Conservation (phyloP, 1,284 basidiomycete species). For the Rhodotorula sp. region DNA sequence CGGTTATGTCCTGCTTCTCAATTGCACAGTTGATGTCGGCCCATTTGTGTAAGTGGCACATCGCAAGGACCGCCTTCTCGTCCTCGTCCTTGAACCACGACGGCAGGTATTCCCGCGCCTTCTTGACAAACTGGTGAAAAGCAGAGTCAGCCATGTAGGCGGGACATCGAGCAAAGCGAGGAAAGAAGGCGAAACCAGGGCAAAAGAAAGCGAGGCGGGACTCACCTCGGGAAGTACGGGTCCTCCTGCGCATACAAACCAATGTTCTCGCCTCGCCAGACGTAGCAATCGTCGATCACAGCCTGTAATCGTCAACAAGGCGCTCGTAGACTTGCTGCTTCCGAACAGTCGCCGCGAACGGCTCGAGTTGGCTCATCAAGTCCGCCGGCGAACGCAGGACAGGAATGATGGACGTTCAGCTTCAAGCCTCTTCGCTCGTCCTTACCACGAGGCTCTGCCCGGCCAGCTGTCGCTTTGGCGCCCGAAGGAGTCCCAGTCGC, state of each 20-base stretch:
- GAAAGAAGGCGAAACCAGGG: not conserved
- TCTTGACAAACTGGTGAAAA: not conserved
- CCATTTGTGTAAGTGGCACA: not conserved
- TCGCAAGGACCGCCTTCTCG: not conserved
- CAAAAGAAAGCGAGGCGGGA: not conserved
- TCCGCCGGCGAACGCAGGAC: not conserved
- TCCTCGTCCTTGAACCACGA: constrained; percentile 6
- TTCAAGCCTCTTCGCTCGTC: not conserved
- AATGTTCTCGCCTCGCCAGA: not conserved
- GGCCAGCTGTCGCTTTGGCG: not conserved
- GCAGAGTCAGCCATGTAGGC: not conserved
- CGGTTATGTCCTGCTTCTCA: constrained; percentile 20
- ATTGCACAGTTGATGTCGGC: constrained; percentile 5
- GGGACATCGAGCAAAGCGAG: not conserved
- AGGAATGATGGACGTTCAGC: not conserved
- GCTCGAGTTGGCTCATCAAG: not conserved
- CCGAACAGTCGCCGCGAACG: not conserved
- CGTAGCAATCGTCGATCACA: not conserved
- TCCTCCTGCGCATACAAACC: constrained; percentile 10
- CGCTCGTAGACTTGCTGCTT: constrained; percentile 1
- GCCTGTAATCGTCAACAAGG: constrained; percentile 2
- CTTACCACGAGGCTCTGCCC: not conserved
- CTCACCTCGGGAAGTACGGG: constrained; percentile 13
- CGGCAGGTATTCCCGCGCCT: constrained; percentile 5
- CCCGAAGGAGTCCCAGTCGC: not conserved